Conservation (phyloP, 2,329 filamentous ascomycete species). For the Fusarium sp. region DNA sequence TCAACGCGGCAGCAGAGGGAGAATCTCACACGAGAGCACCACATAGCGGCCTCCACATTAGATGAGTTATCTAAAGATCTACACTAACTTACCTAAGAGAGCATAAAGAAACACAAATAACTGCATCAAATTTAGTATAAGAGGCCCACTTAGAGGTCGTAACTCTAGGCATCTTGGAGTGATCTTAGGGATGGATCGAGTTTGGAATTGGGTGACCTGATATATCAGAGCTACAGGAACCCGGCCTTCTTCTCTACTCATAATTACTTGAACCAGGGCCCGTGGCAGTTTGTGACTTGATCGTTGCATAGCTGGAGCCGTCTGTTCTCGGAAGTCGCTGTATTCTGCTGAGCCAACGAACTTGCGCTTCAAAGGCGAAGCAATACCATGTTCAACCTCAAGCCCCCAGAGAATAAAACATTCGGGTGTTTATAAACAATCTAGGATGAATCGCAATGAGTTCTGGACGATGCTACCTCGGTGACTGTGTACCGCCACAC, state of each 20-base stretch:
- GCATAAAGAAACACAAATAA: slow-evolving; percentile 1
- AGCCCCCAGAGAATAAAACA: not conserved
- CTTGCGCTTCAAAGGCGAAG: not conserved
- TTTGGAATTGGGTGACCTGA: slow-evolving; percentile 31
- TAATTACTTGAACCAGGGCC: not conserved
- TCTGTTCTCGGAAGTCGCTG: not conserved
- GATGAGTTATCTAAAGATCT: not conserved
- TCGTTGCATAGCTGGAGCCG: not conserved
- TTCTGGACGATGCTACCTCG: not conserved
- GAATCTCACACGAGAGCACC: not conserved
- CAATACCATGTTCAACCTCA: not conserved
- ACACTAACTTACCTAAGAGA: not conserved
- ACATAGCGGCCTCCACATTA: not conserved
- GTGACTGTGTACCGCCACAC: slow-evolving; percentile 1
- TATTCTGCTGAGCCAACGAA: not conserved
- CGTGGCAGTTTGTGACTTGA: rapidly evolving
- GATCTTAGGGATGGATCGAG: slow-evolving; percentile 19
- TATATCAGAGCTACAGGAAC: slow-evolving; percentile 22
- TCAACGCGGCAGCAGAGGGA: slow-evolving; percentile 7
- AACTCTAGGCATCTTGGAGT: slow-evolving; percentile 1
- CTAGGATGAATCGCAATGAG: not conserved
- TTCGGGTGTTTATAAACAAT: rapidly evolving
- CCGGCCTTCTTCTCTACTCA: not conserved
- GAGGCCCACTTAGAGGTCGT: not conserved
- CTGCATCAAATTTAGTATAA: not conserved